Base-by-base conservation (phyloP, 176 grass and related monocot genomes). In the Oryza nivara region DNA sequence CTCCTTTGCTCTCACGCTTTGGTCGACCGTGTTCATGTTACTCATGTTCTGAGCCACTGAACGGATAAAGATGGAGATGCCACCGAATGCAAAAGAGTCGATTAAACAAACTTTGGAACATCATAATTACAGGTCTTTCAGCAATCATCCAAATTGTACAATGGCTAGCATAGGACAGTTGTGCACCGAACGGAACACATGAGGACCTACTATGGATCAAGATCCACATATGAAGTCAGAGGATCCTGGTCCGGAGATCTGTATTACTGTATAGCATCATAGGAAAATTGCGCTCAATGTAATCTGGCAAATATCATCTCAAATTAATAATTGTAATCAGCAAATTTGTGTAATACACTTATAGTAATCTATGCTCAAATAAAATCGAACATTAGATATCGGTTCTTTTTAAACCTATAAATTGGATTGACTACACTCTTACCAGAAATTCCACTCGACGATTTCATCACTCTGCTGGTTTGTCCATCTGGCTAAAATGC, bases 1-100 rank as follows among this genome's bases (percentile, higher is more conserved):
- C 0, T 77, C 94, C 25, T 44, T 94, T 1, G 85, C 89, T 0
- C 82, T 97, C 10, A 94, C 85, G 0, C 61, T 90, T 84, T 92
- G 92, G 89, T 92, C 89, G 2, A 83, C 84, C 0, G 84, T 90
- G 15, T 97, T 90, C 78, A 92, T 90, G 89, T 87, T 65, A 11
- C 87, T 94, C 8, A 73, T 92, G 22, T 68, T 80, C 26, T 88
- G 72, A 92, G 22, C 14, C 3, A 5, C 32, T 70, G 58, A 41
- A 8, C 7, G 1, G 40, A 41, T 9, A 41, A 41, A 41, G 40
- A 41, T 51, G 20, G 68, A 41, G 35, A n/a, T 41, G 15, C 7
- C 32, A 69, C 35, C 35, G 35, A 19, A n/a, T 19, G 19, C 35
- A 15, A 20, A 41, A n/a, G 19, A 11, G 35, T 19, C n/a, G 8